Evolutionary conservation across 2,329 filamentous ascomycete species (phyloP).

Genomic region (Penicillium decumbens): DNA sequence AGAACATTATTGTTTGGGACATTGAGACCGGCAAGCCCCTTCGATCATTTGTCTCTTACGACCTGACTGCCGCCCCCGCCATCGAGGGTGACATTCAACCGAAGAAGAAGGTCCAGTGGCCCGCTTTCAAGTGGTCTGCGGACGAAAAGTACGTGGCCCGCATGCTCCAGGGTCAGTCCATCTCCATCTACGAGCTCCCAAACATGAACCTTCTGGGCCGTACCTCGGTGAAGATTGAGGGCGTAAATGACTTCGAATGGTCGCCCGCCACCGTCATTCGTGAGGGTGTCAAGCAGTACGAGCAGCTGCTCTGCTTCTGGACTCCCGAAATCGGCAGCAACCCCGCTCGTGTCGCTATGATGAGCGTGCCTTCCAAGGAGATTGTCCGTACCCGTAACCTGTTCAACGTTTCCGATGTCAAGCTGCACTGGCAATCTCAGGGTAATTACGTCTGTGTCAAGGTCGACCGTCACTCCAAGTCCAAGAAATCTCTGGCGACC

Average conservation of each 20-base stretch:
- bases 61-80: constrained; percentile 55
- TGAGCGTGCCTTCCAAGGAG: constrained; percentile 94
- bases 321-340: constrained; percentile 97
- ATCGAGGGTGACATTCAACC: constrained; percentile 60
- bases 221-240: constrained; percentile 91
- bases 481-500: constrained; percentile 94
- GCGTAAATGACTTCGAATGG: constrained; percentile 98
- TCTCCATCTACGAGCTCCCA: constrained; percentile 85
- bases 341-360: constrained; percentile 91
- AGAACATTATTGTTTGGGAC: constrained; percentile 99
- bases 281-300: constrained; percentile 82
- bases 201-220: constrained; percentile 88
- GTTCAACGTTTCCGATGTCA: constrained; percentile 96
- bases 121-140: constrained; percentile 98
- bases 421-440: constrained; percentile 98
- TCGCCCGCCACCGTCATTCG: constrained; percentile 76
- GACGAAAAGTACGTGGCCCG: constrained; percentile 97
- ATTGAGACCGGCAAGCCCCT: constrained; percentile 83
- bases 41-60: constrained; percentile 87
- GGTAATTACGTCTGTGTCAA: constrained; percentile 94
- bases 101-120: constrained; percentile 96
- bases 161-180: constrained; percentile 79
- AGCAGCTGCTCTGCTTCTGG: constrained; percentile 98
- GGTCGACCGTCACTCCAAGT: constrained; percentile 97
- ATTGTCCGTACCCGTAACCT: constrained; percentile 91